Evolutionary conservation across 2,329 filamentous ascomycete species (phyloP).

Genomic region (Knufia fluminis): DNA sequence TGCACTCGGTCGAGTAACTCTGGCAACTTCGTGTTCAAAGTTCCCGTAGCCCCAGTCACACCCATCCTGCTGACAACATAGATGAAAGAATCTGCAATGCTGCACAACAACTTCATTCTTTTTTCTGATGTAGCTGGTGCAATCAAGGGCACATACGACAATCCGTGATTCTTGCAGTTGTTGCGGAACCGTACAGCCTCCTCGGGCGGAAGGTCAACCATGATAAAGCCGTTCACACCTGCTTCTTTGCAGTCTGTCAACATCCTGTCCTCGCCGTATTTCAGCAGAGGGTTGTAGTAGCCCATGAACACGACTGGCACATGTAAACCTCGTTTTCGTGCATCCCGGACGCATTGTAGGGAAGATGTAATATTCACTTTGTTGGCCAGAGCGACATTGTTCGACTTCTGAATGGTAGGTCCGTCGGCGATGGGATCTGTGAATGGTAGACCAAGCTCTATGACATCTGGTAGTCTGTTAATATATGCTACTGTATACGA

Average conservation of each 20-base stretch:
- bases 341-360: constrained; percentile 73
- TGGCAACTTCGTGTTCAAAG: constrained; percentile 71
- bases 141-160: constrained; percentile 95
- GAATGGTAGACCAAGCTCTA: constrained; percentile 93
- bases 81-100: constrained; percentile 96
- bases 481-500: background rate
- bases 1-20: constrained; percentile 77
- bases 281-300: constrained; percentile 94
- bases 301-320: constrained; percentile 91
- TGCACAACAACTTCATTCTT: constrained; percentile 91
- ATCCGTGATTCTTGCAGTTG: constrained; percentile 66
- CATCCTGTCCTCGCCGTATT: constrained; percentile 86
- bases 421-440: constrained; percentile 97
- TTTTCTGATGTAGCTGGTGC: constrained; percentile 85
- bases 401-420: constrained; percentile 90
- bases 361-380: constrained; percentile 74
- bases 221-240: constrained; percentile 91
- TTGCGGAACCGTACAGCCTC: constrained; percentile 88
- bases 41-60: constrained; percentile 82
- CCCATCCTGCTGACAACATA: constrained; percentile 97
- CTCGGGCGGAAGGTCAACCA: constrained; percentile 91
- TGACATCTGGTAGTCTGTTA: constrained; percentile 57
- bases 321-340: constrained; percentile 65
- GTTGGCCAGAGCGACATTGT: constrained; percentile 81
- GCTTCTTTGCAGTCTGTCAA: constrained; percentile 73